Percentiles rank a stretch among this genome's conserved stretches.
Conservation (phyloP, 2,329 filamentous ascomycete genomes). For the Colletotrichum sp. region DNA sequence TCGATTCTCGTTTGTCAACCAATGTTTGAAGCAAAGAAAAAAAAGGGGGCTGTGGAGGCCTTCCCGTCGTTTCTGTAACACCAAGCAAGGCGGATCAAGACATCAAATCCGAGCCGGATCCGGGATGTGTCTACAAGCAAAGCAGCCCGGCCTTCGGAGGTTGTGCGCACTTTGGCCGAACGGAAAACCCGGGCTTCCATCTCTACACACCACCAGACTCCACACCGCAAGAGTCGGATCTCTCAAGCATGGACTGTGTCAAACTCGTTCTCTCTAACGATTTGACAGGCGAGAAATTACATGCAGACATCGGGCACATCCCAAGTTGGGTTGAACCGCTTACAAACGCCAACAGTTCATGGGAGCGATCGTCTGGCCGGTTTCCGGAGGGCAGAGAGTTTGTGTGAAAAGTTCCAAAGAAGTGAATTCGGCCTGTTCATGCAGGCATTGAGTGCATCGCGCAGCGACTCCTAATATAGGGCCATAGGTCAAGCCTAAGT, state of each 20-base stretch:
- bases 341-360: not conserved
- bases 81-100: not conserved
- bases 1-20: not conserved
- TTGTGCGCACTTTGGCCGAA: not conserved
- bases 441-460: not conserved
- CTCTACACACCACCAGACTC: not conserved
- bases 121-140: not conserved
- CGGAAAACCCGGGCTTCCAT: not conserved
- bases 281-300: not conserved
- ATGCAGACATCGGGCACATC: not conserved
- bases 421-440: not conserved
- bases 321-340: not conserved
- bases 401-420: not conserved
- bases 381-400: not conserved
- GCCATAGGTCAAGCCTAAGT: not conserved
- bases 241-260: slow-evolving; percentile 11
- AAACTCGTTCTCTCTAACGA: not conserved
- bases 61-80: not conserved
- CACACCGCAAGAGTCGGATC: not conserved
- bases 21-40: not conserved
- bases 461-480: not conserved
- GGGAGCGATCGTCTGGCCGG: not conserved
- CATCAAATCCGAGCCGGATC: not conserved
- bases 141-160: not conserved
- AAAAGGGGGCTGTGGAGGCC: not conserved